Base-by-base conservation (phyloP, 2,329 filamentous ascomycete genomes). In the Phaeosphaeriaceae sp. region DNA sequence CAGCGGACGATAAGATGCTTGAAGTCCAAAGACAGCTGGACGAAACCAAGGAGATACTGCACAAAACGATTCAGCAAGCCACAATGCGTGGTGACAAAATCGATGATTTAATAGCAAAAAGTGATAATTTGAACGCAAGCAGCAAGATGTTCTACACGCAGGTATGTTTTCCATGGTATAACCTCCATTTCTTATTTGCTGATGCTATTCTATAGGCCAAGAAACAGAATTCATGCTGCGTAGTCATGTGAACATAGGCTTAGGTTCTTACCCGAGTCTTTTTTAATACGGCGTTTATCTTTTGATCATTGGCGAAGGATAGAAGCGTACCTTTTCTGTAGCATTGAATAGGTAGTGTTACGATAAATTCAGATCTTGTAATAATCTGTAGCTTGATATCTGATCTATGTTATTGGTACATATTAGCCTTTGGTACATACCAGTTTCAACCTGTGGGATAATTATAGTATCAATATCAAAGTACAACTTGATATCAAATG, bases 21-120 rank as follows among this genome's bases (percentile, higher is more conserved):
- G 92, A 91, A 82, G 97, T 99, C 66, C 93, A 97, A 76, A 89
- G 91, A 77, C 92, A 99, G 79, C 82, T 99, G 54, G 92, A 97
- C 70, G 92, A 97, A 81, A 97, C 93, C 53, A 97, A 97, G 83
- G 92, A 96, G 70, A 88, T 96, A 51, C 81, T 99, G 65, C 92
- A 97, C 79, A 96, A 97, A 84, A 97, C 94, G 36, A 97, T 96
- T 66, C 89, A 96, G 79, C 89, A 85, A 67, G 87, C 88, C 39
- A 75, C 97, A 67, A 88, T 97, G 80, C 84, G 94, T 54, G 94
- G 92, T 34, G 92, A 97, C 84, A 97, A 97, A 83, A 91, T 99
- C 62, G 93, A 97, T 70, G 90, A 89, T 65, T 77, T 99, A 63
- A 93, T 97, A 37, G 87, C 87, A 58, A 97, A 97, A 85, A 96